These are phyloP conservation scores for Starmera quercuum DNA, from an alignment of 805 yeast genomes.

Conservation along the genomic window DNA sequence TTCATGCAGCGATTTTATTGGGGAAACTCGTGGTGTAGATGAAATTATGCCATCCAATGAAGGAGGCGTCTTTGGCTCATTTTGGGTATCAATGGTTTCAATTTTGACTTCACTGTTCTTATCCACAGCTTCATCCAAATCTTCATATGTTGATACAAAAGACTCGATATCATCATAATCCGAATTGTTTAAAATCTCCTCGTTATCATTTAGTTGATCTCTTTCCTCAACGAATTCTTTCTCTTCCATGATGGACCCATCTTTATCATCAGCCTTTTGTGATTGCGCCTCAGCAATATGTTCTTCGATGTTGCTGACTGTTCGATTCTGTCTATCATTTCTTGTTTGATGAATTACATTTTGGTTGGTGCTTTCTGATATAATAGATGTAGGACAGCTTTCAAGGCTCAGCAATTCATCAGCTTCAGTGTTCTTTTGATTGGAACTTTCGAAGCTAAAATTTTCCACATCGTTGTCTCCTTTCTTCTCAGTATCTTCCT, in stretches of 20 bases:
- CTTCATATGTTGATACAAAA: conserved; percentile 19
- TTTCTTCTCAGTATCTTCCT: no score
- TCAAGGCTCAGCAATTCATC: background rate
- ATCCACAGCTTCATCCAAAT: conserved; percentile 6
- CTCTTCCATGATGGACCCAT: background rate
- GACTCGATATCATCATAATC: conserved; percentile 22
- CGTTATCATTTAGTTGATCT: no score
- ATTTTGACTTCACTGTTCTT: conserved; percentile 7
- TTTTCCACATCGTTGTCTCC: no score
- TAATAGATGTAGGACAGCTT: background rate
- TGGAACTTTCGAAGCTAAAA: no score
- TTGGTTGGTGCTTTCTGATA: conserved; percentile 1
- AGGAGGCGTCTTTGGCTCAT: conserved; percentile 20
- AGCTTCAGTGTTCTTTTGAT: conserved; percentile 1
- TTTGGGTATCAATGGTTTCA: background rate
- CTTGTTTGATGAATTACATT: no score
- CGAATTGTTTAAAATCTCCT: background rate
- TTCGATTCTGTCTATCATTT: no score
- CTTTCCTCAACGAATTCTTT: no score
- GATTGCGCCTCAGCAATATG: conserved; percentile 1
- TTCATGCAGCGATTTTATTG: conserved; percentile 17
- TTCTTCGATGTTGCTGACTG: no score
- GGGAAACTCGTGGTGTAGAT: conserved; percentile 19
- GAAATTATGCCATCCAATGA: conserved; percentile 15
- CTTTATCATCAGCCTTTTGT: conserved; percentile 2